Evolutionary conservation across 1,139 yeast genomes (phyloP).

Genomic region (Debaryomyces sp.): DNA sequence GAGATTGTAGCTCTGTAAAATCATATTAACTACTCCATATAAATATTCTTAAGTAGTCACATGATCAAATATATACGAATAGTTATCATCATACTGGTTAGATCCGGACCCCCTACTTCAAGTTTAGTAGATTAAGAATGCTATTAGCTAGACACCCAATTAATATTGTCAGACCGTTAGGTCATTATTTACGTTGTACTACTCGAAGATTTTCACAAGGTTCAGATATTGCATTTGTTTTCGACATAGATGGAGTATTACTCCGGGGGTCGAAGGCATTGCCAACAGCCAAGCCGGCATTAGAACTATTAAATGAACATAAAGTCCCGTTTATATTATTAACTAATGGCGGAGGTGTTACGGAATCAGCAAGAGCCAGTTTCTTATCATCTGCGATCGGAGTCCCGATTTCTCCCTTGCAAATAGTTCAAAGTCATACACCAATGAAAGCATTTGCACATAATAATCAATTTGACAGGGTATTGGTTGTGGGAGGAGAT

Average conservation of each 20-base stretch:
- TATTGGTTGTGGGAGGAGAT: conserved; percentile 84
- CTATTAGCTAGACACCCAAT: neutral
- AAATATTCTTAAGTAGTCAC: neutral
- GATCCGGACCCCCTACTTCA: neutral
- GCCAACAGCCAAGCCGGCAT: conserved; percentile 67
- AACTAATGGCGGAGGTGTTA: conserved; percentile 92
- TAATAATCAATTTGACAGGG: conserved; percentile 51
- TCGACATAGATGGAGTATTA: conserved; percentile 86
- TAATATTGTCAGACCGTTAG: neutral
- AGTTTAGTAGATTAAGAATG: neutral
- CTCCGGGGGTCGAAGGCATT: conserved; percentile 74
- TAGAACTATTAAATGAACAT: conserved; percentile 54
- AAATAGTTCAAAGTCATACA: conserved; percentile 88
- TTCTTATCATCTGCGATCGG: conserved; percentile 56
- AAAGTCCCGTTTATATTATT: conserved; percentile 80
- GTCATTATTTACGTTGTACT: neutral
- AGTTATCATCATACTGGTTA: neutral
- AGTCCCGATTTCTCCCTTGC: conserved; percentile 57
- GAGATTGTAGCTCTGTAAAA: too few species aligned
- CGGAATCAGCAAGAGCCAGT: conserved; percentile 63
- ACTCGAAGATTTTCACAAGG: neutral
- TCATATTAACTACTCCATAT: neutral
- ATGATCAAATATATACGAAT: neutral
- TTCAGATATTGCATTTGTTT: conserved; percentile 28
- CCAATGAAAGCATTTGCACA: conserved; percentile 71